Base-by-base conservation (phyloP, 352 stramenopile genomes). In the Phytopythium sindhum region DNA sequence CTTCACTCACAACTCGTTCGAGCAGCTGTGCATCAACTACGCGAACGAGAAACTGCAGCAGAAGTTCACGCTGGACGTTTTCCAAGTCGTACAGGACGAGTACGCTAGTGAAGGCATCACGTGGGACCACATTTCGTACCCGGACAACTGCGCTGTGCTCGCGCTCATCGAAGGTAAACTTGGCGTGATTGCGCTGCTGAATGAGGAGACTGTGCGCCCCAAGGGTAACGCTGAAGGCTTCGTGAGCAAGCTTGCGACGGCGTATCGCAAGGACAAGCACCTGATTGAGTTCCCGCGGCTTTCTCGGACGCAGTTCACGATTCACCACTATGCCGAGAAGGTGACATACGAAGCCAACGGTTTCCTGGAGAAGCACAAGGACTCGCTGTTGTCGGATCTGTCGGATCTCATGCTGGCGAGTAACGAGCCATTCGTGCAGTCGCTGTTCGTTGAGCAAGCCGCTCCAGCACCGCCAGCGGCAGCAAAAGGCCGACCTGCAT, bases 11-110 rank as follows among this genome's bases (percentile, higher is more conserved):
- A 97, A 97, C 70, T 93, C 84, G 26, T 97, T 98, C 78, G 96
- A 98, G 71, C 94, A 98, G 74, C 72, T 98, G 14, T 97, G 93
- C 55, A 98, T 98, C 72, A 98, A 98, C 72, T 98, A 97, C 68
- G 92, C 91, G 8, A 98, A 98, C 75, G 95, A 98, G 68, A 86
- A 91, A 48, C 74, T 96, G 29, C 84, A 96, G 81, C 86, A 97
- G 48, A 93, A 95, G 63, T 97, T 97, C 65, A 95, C 75, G 11
- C 67, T 82, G 47, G 78, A 87, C 31, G 80, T 89, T 8, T 89
- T 97, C 66, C 81, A 77, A 45, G 61, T 70, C 2, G 80, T 90
- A 41, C 69, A 88, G 61, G 73, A 86, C 50, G 83, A 91, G 64
- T 91, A 91, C 56, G 70, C 76, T 45, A 63, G 66, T 28, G 80